Percentiles rank a stretch among this genome's conserved stretches.
Conservation (phyloP, 352 stramenopile species). For the Phytophthora litchii region DNA sequence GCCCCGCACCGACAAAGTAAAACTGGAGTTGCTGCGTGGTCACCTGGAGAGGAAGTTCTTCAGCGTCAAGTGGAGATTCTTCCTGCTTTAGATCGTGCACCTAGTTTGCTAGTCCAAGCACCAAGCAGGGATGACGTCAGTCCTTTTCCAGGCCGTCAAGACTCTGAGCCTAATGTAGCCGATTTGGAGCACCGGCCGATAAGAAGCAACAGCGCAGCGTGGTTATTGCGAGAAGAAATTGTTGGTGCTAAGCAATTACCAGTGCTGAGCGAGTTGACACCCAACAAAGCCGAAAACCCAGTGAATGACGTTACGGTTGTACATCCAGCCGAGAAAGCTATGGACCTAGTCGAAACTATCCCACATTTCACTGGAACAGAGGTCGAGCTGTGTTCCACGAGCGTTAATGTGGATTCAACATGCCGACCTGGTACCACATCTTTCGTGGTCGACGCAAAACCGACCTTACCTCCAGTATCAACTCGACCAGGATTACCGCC, state of each 20-base stretch:
- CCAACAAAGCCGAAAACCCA: neutral
- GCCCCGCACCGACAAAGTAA: constrained; percentile 10
- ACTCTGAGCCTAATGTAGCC: constrained; percentile 2
- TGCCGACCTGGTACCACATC: neutral
- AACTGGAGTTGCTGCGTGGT: constrained; percentile 17
- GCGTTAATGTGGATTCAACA: neutral
- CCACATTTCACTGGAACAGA: neutral
- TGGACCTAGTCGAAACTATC: constrained; percentile 2
- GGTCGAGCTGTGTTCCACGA: constrained; percentile 5
- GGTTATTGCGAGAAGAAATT: constrained; percentile 16
- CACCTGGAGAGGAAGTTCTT: constrained; percentile 26
- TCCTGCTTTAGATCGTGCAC: constrained; percentile 21
- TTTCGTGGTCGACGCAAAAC: constrained; percentile 1
- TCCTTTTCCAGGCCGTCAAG: constrained; percentile 19
- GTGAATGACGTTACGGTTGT: neutral
- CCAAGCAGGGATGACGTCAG: constrained; percentile 23
- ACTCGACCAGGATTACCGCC: constrained; percentile 9
- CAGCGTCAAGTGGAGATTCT: constrained; percentile 32
- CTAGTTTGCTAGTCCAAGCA: neutral
- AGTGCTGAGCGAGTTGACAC: neutral
- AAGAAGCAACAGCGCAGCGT: constrained; percentile 18
- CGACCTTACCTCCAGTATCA: constrained; percentile 16
- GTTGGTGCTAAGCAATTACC: constrained; percentile 2
- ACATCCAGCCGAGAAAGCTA: neutral
- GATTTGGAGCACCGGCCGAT: constrained; percentile 8